Evolutionary conservation across 2,329 filamentous ascomycete genomes (phyloP), one percentile per base, ranked within the genome.

Genomic region (Pseudovirgaria hyperparasitica): DNA sequence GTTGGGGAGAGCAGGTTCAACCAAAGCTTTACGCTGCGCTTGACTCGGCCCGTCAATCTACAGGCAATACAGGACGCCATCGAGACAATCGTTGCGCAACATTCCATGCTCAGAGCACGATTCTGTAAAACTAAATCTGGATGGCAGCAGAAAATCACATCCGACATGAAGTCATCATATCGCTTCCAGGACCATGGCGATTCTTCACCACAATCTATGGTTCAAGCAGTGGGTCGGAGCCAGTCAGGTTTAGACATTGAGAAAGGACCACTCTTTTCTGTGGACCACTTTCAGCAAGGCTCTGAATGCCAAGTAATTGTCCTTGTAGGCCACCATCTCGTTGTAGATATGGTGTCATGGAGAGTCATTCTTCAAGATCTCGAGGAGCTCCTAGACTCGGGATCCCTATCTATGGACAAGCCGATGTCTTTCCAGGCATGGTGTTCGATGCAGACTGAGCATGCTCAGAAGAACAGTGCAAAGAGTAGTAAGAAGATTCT

Each of bases 11-110:
- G 53, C 2, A 51, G 50, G 4, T 61, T 60, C 42, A 63, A 63
- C 29, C 61, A 65, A 31, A 62, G 54, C 7, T 60, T 59, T 22
- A 46, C 54, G 1, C 36, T 65, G 5, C 44, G 45, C 1, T 24
- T 63, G 6, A 40, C 47, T 5, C 44, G 38, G 10, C 34, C 31
- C 2, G 12, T 55, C 0, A 45, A 40, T 27, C 16, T 26, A 5
- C 13, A 18, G 4, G 18, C 43, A 42, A 20, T 46, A 17, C 12
- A 46, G 49, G 15, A 32, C 17, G n/a, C 32, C 27, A n/a, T 48
- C 4, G 31, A 45, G 24, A 22, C 28, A 1, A 39, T 54, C 17
- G 43, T 48, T 2, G 27, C 35, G 9, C 42, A 37, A 16, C 51
- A 55, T 15, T 39, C 43, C 3, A 52, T 52, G 46, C 43, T 52